A percentile compares a stretch with the other conserved stretches of the same genome.
phyloP scores from a whole-genome alignment of 1,284 basidiomycete species.

The Malassezia caprae region DNA sequence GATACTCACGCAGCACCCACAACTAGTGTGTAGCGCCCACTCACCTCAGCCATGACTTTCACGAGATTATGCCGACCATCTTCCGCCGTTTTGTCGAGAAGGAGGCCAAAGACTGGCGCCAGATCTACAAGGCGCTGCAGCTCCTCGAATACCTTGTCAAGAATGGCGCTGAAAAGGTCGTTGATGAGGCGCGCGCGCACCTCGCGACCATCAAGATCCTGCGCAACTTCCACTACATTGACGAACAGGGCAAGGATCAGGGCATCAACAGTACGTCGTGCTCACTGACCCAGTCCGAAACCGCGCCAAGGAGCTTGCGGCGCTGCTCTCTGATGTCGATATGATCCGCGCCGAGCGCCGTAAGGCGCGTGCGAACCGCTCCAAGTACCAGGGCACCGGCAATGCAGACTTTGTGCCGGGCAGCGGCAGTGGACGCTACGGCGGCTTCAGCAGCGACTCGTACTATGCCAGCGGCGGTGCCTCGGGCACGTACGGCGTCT shows the following conservation, averaged over 20 bases:
- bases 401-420: conserved; percentile 63
- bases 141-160: conserved; percentile 91
- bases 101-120: conserved; percentile 93
- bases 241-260: conserved; percentile 97
- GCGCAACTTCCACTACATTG: conserved; percentile 93
- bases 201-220: conserved; percentile 94
- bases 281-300: conserved; percentile 65
- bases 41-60: conserved; percentile 70
- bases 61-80: conserved; percentile 98
- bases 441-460: conserved; percentile 69
- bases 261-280: conserved; percentile 73
- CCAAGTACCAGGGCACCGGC: conserved; percentile 78
- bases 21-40: conserved; percentile 62
- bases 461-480: conserved; percentile 51
- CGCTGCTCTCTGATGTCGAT: conserved; percentile 81
- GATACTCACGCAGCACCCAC: conserved; percentile 55
- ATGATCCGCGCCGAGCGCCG: conserved; percentile 77
- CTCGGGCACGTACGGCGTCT: conserved; percentile 53
- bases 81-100: conserved; percentile 74
- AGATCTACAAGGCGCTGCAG: conserved; percentile 99
- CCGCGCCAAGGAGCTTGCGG: conserved; percentile 79
- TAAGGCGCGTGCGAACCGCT: conserved; percentile 84
- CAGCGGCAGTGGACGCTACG: conserved; percentile 59
- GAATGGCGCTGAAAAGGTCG: conserved; percentile 94
- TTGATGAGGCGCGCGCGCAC: conserved; percentile 91